Evolutionary conservation across 345 rosid genomes (phyloP).

Genomic region (Gossypium sturtianum): DNA sequence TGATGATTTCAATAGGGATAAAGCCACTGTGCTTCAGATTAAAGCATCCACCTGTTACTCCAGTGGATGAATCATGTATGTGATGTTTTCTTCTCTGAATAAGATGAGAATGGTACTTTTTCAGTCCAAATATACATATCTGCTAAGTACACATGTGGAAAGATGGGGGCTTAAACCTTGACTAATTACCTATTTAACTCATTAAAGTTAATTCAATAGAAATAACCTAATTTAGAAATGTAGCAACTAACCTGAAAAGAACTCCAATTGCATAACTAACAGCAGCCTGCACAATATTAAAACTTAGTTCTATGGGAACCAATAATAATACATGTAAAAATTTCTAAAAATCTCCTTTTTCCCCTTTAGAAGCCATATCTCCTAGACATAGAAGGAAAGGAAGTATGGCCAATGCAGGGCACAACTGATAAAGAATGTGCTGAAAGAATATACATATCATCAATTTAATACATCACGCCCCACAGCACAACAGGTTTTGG

Average conservation of each 20-base stretch:
- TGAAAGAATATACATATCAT: not conserved
- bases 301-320: slow-evolving; percentile 15
- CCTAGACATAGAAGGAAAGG: not conserved
- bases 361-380: not conserved
- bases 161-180: not conserved
- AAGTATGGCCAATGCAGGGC: not conserved
- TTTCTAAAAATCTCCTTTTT: not conserved
- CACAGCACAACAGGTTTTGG: not conserved
- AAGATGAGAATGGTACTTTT: not conserved
- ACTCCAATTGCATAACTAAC: slow-evolving; percentile 80
- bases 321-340: not conserved
- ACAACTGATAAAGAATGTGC: not conserved
- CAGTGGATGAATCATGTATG: not conserved
- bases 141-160: not conserved
- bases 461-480: not conserved
- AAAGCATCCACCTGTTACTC: not conserved
- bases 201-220: not conserved
- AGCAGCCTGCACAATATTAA: slow-evolving; percentile 56
- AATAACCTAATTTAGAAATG: not conserved
- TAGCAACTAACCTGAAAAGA: slow-evolving; percentile 60
- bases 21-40: not conserved
- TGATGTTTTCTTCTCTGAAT: not conserved
- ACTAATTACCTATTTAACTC: not conserved
- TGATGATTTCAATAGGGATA: not conserved
- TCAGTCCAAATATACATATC: not conserved